phyloP scores from a whole-genome alignment of 202 grass and related monocot species.

The Hordeum pubiflorum region DNA sequence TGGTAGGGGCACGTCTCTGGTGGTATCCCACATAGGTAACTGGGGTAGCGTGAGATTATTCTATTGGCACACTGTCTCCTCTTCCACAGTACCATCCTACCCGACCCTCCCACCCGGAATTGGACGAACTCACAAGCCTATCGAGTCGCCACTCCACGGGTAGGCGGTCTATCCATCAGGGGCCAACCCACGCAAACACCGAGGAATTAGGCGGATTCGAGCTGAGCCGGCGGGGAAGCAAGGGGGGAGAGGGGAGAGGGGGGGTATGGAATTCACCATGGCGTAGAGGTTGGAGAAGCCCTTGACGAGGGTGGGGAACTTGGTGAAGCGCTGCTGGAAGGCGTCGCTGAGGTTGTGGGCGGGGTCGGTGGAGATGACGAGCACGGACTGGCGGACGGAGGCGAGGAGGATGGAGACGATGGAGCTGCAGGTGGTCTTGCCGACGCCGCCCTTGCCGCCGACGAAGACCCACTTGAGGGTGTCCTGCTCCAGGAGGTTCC shows the following conservation, averaged over 20 bases:
- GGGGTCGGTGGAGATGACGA: constrained; percentile 98
- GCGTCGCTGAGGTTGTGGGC: constrained; percentile 99
- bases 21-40: neutral
- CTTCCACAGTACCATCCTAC: neutral
- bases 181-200: neutral
- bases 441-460: constrained; percentile 95
- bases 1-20: neutral
- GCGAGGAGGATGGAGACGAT: constrained; percentile 87
- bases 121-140: neutral
- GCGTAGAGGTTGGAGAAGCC: constrained; percentile 96
- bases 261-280: constrained; percentile 43
- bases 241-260: neutral
- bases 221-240: neutral
- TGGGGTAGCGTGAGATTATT: neutral
- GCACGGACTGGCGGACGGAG: constrained; percentile 76
- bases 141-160: neutral
- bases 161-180: neutral
- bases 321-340: constrained; percentile 98
- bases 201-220: constrained; percentile 4
- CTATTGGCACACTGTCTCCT: neutral
- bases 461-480: constrained; percentile 98
- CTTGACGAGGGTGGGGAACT: constrained; percentile 94
- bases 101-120: neutral
- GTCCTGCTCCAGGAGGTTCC: constrained; percentile 85
- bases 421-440: constrained; percentile 99